These are phyloP conservation scores for Hypoxylon perforatum DNA, from an alignment of 495 filamentous ascomycete genomes.

Conservation along the genomic window DNA sequence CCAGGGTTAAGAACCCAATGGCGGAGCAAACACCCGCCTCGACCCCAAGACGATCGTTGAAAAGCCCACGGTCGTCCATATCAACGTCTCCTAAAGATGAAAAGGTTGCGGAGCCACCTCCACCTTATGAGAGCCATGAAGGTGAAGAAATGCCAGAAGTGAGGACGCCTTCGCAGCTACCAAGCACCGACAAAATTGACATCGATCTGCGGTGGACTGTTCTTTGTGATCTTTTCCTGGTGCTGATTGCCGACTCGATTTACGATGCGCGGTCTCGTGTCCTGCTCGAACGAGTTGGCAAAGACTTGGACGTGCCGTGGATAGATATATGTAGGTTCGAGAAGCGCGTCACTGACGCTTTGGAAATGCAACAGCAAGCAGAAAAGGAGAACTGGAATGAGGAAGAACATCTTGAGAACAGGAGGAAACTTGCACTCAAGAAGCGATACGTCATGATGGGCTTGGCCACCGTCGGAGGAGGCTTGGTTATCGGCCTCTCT, in stretches of 20 bases:
- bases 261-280: constrained; percentile 92
- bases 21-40: constrained; percentile 53
- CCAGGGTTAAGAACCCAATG: constrained; percentile 93
- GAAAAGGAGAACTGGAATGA: constrained; percentile 98
- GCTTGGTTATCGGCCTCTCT: constrained; percentile 94
- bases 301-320: constrained; percentile 83
- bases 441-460: constrained; percentile 94
- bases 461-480: constrained; percentile 93
- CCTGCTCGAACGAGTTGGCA: constrained; percentile 85
- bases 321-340: constrained; percentile 96
- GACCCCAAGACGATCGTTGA: constrained; percentile 39
- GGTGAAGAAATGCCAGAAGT: constrained; percentile 80
- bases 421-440: constrained; percentile 82
- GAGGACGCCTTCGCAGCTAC: constrained; percentile 81
- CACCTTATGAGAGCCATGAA: constrained; percentile 76
- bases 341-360: constrained; percentile 94
- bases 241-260: constrained; percentile 91
- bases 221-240: constrained; percentile 94
- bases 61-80: constrained; percentile 33
- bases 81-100: constrained; percentile 49
- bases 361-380: constrained; percentile 95
- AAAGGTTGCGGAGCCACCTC: constrained; percentile 64
- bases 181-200: constrained; percentile 83
- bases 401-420: constrained; percentile 89
- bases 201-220: constrained; percentile 98